Conservation (phyloP, 1,284 basidiomycete species). For the Sphaerobolus stellatus region DNA sequence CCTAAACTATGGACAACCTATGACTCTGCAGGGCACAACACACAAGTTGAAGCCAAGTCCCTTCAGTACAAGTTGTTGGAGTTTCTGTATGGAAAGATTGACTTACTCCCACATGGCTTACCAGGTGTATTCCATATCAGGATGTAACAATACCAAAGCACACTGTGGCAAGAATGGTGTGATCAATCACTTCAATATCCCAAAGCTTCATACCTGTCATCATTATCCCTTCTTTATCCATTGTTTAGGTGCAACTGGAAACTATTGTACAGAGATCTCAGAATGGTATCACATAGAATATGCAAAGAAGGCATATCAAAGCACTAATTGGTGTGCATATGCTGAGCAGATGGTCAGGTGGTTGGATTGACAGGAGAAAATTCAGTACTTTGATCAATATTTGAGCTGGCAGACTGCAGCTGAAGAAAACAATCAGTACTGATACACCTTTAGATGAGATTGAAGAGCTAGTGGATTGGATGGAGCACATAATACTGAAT, state of each 20-base stretch:
- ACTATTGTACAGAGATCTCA: conserved; percentile 33
- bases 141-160: neutral
- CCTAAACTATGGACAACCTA: no score
- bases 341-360: neutral
- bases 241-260: conserved; percentile 30
- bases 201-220: conserved; percentile 13
- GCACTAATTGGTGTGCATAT: neutral
- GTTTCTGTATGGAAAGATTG: no score
- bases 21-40: no score
- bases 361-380: neutral
- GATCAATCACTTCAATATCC: conserved; percentile 20
- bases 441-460: no score
- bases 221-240: conserved; percentile 19
- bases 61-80: no score
- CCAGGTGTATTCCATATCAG: no score
- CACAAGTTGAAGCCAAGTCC: no score
- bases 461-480: no score
- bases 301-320: conserved; percentile 32
- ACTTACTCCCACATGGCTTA: no score
- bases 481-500: no score
- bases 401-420: neutral
- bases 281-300: conserved; percentile 34
- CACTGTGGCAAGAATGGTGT: conserved; percentile 3
- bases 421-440: no score
- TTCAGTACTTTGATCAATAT: neutral